These are phyloP conservation scores for Iris pallida DNA, from an alignment of 116 monocot genomes.

Conservation along the genomic window DNA sequence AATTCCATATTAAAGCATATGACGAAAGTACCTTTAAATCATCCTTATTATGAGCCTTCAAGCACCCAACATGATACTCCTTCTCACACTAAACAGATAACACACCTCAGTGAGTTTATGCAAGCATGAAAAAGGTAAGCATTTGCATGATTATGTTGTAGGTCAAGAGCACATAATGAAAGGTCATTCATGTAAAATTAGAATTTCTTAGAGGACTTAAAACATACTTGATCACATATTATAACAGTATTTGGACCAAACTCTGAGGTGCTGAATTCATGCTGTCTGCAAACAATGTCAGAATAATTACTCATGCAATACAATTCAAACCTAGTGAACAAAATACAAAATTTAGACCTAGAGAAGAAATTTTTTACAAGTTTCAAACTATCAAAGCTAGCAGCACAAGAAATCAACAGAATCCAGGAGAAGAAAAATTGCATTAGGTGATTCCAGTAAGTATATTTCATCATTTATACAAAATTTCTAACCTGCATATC, in stretches of 20 bases:
- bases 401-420: not conserved
- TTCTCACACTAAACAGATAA: slow-evolving; percentile 10
- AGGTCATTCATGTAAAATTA: not conserved
- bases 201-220: not conserved
- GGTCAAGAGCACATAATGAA: not conserved
- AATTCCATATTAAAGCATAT: not conserved
- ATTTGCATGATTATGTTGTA: too few relatives aligned
- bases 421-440: not conserved
- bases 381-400: not conserved
- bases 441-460: not conserved
- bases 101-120: not conserved
- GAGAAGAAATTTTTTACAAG: not conserved
- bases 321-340: not conserved
- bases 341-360: not conserved
- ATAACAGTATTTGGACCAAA: slow-evolving; percentile 7
- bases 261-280: not conserved
- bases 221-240: slow-evolving; percentile 12
- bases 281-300: not conserved
- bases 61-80: slow-evolving; percentile 20
- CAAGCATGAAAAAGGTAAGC: not conserved
- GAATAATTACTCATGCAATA: slow-evolving; percentile 8
- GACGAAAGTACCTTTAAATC: slow-evolving; percentile 6
- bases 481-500: slow-evolving; percentile 8
- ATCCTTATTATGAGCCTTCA: slow-evolving; percentile 8
- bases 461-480: not conserved